Percentiles rank a stretch among this genome's conserved stretches.
These are phyloP conservation scores for Phyllachora maydis DNA, from an alignment of 2,329 filamentous ascomycete genomes.

Conservation along the genomic window DNA sequence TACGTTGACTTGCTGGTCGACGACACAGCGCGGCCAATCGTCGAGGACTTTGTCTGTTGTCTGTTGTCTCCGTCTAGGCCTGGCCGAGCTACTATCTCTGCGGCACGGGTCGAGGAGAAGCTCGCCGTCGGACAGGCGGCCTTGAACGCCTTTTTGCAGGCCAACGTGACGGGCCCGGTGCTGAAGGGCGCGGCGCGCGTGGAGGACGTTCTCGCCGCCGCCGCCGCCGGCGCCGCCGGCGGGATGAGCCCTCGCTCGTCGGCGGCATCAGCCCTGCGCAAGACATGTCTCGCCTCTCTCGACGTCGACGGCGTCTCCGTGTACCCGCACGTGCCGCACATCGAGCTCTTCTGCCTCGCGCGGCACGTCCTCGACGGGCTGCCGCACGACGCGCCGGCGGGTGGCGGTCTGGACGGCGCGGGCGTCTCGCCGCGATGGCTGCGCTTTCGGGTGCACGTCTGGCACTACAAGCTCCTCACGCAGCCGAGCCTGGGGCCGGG, in stretches of 20 bases:
- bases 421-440: slow-evolving; percentile 31
- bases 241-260: too few species aligned
- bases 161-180: slow-evolving; percentile 73
- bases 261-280: slow-evolving; percentile 23
- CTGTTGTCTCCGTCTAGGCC: too few species aligned
- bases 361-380: slow-evolving; percentile 20
- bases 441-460: slow-evolving; percentile 51
- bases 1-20: too few species aligned
- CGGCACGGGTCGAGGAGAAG: slow-evolving; percentile 1
- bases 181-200: slow-evolving; percentile 20
- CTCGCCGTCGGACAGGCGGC: slow-evolving; percentile 43
- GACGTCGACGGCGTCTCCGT: slow-evolving; percentile 70
- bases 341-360: slow-evolving; percentile 70
- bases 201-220: slow-evolving; percentile 13
- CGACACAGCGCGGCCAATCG: too few species aligned
- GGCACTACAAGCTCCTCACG: slow-evolving; percentile 39
- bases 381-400: slow-evolving; percentile 7
- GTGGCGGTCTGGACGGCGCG: slow-evolving; percentile 7
- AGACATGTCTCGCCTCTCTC: slow-evolving; percentile 45
- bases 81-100: too few species aligned
- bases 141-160: slow-evolving; percentile 64
- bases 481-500: slow-evolving; percentile 32
- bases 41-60: slow-evolving; percentile 4
- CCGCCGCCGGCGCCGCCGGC: slow-evolving; percentile 1
- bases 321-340: slow-evolving; percentile 64